Evolutionary conservation across 306 rosid species (phyloP).

Genomic region (Dalbergia cochinchinensis): DNA sequence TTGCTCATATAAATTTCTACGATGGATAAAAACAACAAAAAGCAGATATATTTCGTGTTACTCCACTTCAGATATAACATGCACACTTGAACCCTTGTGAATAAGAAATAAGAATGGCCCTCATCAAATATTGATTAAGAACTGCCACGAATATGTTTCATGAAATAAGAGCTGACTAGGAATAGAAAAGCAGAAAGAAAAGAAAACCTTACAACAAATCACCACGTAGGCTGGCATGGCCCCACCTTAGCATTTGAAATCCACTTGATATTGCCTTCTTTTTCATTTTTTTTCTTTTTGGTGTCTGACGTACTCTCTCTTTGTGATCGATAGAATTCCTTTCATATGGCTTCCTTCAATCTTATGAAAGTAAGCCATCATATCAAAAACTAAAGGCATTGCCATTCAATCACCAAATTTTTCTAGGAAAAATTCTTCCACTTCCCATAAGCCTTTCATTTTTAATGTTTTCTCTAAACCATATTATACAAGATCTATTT

Average conservation of each 20-base stretch:
- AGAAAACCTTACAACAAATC: too few species aligned
- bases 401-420: constrained; percentile 7
- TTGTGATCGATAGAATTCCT: neutral
- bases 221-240: too few species aligned
- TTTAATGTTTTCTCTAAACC: neutral
- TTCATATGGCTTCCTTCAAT: constrained; percentile 1
- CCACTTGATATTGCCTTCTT: neutral
- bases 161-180: neutral
- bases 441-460: neutral
- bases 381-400: constrained; percentile 6
- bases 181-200: neutral
- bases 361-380: neutral
- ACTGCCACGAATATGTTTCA: neutral
- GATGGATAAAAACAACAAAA: too few species aligned
- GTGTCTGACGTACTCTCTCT: neutral
- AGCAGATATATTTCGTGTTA: too few species aligned
- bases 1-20: too few species aligned
- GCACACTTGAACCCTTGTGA: too few species aligned
- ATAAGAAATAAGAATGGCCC: too few species aligned
- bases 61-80: too few species aligned
- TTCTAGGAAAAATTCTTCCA: neutral
- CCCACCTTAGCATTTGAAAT: constrained; percentile 8
- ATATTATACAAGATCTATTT: neutral
- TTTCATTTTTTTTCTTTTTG: neutral
- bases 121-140: too few species aligned